Percentiles rank a stretch among this genome's conserved stretches.
These are phyloP conservation scores for Kingdonia uniflora DNA, from an alignment of 164 flowering plant species.

Conservation along the genomic window DNA sequence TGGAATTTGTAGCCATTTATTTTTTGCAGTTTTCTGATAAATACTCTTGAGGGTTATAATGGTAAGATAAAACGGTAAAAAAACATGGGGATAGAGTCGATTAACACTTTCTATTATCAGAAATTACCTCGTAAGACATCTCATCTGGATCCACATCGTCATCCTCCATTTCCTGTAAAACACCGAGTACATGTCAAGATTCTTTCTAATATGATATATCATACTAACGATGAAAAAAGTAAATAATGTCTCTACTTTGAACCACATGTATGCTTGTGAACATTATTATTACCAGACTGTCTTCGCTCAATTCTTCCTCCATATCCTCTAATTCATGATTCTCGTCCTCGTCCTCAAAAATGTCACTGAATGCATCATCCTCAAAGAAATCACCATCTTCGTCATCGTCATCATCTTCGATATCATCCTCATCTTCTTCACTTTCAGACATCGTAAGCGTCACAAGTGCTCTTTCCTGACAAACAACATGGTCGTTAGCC, in stretches of 20 bases:
- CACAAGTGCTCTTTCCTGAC: conserved; percentile 5
- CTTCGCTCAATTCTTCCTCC: not conserved
- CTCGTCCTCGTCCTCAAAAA: not conserved
- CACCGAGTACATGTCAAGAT: not conserved
- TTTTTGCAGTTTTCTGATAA: not conserved
- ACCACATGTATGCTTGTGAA: not conserved
- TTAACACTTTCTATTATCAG: too few relatives aligned
- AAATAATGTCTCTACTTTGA: not conserved
- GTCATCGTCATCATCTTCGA: not conserved
- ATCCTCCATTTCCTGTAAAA: conserved; percentile 16
- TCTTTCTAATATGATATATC: not conserved
- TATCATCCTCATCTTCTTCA: not conserved
- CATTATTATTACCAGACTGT: not conserved
- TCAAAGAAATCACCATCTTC: not conserved
- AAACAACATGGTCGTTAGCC: not conserved
- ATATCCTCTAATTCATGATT: not conserved
- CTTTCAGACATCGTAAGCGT: conserved; percentile 2
- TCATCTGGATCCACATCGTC: conserved; percentile 29
- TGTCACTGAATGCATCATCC: not conserved
- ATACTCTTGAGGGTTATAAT: too few relatives aligned
- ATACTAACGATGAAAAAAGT: too few relatives aligned
- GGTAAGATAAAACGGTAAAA: too few relatives aligned
- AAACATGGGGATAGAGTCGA: too few relatives aligned
- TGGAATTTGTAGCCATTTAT: not conserved
- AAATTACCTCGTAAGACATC: conserved; percentile 25